These are phyloP conservation scores for Aspergillus ochraceoroseus DNA, from an alignment of 2,329 filamentous ascomycete genomes.

Conservation along the genomic window DNA sequence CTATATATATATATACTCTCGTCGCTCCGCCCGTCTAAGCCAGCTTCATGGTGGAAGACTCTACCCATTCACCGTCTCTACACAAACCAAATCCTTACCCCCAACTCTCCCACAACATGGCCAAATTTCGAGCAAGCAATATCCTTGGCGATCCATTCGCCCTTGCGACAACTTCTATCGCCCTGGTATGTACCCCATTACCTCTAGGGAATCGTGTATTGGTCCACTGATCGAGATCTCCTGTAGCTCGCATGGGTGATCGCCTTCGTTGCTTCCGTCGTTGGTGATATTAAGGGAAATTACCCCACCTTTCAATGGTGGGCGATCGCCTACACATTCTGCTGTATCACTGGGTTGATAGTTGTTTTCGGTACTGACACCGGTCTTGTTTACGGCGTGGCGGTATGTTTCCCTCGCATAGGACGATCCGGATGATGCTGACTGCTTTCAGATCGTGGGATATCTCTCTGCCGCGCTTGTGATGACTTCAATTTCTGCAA, in stretches of 20 bases:
- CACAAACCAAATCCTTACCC: constrained; percentile 22
- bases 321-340: constrained; percentile 78
- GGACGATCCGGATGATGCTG: constrained; percentile 18
- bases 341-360: constrained; percentile 72
- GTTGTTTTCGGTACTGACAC: constrained; percentile 80
- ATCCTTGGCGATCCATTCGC: constrained; percentile 96
- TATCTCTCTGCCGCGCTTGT: constrained; percentile 80
- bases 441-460: constrained; percentile 62
- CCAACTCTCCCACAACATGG: constrained; percentile 34
- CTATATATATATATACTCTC: constrained; percentile 10
- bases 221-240: too few species aligned
- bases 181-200: too few species aligned
- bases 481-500: constrained; percentile 78
- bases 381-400: constrained; percentile 83
- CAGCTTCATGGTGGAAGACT: constrained; percentile 26
- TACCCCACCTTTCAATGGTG: constrained; percentile 94
- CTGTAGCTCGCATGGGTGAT: constrained; percentile 89
- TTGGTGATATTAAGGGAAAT: constrained; percentile 54
- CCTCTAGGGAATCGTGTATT: too few species aligned
- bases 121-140: constrained; percentile 71
- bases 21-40: constrained; percentile 6
- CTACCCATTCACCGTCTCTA: constrained; percentile 20
- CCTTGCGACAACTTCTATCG: constrained; percentile 87
- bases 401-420: constrained; percentile 47
- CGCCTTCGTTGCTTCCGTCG: constrained; percentile 77